Base-by-base conservation (phyloP, 495 filamentous ascomycete species). In the Lasiosphaeria ovina region DNA sequence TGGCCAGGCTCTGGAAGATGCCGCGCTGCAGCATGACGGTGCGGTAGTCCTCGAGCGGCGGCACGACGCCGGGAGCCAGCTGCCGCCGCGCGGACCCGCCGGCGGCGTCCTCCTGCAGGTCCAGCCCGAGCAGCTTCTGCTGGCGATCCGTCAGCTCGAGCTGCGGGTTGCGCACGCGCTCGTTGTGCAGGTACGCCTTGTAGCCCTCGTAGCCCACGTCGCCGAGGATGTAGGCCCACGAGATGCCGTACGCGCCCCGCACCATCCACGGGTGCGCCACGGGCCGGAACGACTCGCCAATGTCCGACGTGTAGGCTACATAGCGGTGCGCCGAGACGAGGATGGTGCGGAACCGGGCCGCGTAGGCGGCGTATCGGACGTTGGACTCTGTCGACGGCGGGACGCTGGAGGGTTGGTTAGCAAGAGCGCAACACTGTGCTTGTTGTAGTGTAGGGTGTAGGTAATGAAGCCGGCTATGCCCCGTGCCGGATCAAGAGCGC, bases 261-360 rank as follows among this genome's bases (percentile, higher is more conserved):
- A 98, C 89, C 4, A 93, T 77, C 65, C 76, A 85, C 0, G 91
- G 93, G 72, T 97, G 91, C 4, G 93, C 92, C 57, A 98, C 82
- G 4, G 94, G 94, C 6, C 94, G 88, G 76, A 98, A 98, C 8
- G 90, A 95, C 73, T 98, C 94, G 71, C 94, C 94, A 48, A 98
- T 91, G 72, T 98, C 94, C 36, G 89, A 93, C 12, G 94, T 98
- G 77, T 98, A 98, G 63, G 94, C 94, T 60, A 98, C 91, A 73
- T 98, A 98, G 69, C 94, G 89, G 70, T 98, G 94, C 34, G 92
- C 91, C 47, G 88, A 88, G 68, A 91, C 82, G 64, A 98, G 86
- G 69, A 97, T 89, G 16, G 93, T 98, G 62, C 92, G 89, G 62
- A 93, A 75, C 57, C 93, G 85, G 64, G 86, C 85, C 54, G 90